Evolutionary conservation across 306 rosid species (phyloP), one percentile per base, ranked within the genome.

Genomic region (Pyrus bretschneideri): DNA sequence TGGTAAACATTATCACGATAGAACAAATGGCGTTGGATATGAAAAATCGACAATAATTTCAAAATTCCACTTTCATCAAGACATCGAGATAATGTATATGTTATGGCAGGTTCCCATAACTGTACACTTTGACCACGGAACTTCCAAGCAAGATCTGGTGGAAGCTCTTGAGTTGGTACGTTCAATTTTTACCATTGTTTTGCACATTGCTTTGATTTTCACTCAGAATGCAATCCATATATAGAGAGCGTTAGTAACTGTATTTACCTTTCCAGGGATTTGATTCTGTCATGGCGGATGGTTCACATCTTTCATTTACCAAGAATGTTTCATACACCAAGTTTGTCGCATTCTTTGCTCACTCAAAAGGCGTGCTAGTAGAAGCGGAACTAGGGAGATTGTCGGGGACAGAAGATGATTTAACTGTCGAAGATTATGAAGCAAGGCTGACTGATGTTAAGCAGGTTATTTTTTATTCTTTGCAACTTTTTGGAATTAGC

Each of bases 121-220:
- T 54, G 96, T 94, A 71, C 98, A 94, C 86, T 91, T 91, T 79
- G 98, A 94, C 84, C 98, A 94, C 63, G 98, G 98, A 87, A 89
- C 93, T 78, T 90, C 91, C 66, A 90, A 81, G 86, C 86, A 83
- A 79, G 95, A 94, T 72, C 91, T 91, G 31, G 89, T 91, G 76
- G 93, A 92, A 85, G 98, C 95, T 75, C 79, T 92, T 81, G 98
- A 94, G 81, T 84, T 86, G 91, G 98, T 90, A 84, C 76, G 82
- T 79, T 71, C 21, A 29, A 54, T 7, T 76, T 78, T 54, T 29
- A 49, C 58, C 68, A 13, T 58, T 73, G 83, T 78, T 58, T 75
- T 33, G 75, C 11, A 45, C 75, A 51, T 70, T 9, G 44, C 65
- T 52, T 69, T 77, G 19, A 72, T 21, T 55, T 23, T 3, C 68